These are phyloP conservation scores for Candida hungchunana DNA, from an alignment of 805 yeast species.

Conservation along the genomic window DNA sequence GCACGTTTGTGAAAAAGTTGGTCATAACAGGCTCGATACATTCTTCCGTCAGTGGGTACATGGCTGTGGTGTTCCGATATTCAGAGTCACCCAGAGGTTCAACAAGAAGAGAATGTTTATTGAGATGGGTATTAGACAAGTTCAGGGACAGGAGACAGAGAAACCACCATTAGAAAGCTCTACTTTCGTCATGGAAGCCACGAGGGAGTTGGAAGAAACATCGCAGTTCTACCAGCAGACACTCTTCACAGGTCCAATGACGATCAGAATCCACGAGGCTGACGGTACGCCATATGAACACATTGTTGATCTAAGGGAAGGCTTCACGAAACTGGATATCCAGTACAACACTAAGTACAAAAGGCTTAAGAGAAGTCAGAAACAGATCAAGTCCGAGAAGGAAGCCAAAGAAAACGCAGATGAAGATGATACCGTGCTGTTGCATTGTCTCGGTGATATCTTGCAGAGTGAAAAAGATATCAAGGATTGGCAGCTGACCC, in stretches of 20 bases:
- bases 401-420: conserved; percentile 32
- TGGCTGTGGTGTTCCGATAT: conserved; percentile 84
- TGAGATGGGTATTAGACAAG: conserved; percentile 92
- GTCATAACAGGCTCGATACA: conserved; percentile 72
- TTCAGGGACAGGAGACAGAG: conserved; percentile 60
- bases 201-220: conserved; percentile 11
- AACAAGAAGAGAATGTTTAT: conserved; percentile 91
- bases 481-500: conserved; percentile 66
- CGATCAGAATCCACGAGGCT: conserved; percentile 94
- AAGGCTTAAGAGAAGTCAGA: conserved; percentile 62
- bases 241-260: conserved; percentile 89
- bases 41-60: conserved; percentile 94
- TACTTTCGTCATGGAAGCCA: conserved; percentile 37
- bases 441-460: conserved; percentile 74
- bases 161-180: conserved; percentile 31
- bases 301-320: conserved; percentile 85
- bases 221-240: neutral
- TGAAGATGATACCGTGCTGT: conserved; percentile 35
- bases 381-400: conserved; percentile 36
- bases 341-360: conserved; percentile 94
- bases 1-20: conserved; percentile 91
- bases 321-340: conserved; percentile 81
- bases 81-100: conserved; percentile 85
- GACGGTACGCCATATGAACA: conserved; percentile 99
- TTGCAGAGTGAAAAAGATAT: conserved; percentile 58